Percentiles rank a stretch among this genome's conserved stretches.
Evolutionary conservation across 306 rosid species (phyloP).

Genomic region (Cucumis cinereus): DNA sequence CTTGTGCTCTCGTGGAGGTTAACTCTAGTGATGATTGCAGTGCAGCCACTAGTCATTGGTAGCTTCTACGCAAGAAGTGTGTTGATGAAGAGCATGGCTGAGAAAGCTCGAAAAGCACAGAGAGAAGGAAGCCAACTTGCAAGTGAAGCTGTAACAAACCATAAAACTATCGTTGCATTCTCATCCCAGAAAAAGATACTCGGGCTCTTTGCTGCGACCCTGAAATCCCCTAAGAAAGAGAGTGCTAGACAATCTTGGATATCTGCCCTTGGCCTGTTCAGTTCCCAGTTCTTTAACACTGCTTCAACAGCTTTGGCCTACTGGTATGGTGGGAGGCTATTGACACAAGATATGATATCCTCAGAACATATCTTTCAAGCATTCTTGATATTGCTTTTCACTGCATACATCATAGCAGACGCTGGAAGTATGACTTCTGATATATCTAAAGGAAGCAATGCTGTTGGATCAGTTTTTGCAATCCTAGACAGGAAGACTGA

Average conservation of each 20-base stretch:
- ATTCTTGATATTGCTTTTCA: conserved; percentile 57
- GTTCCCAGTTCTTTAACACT: conserved; percentile 74
- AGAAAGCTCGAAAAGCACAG: conserved; percentile 59
- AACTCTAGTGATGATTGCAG: conserved; percentile 78
- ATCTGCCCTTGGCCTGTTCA: conserved; percentile 71
- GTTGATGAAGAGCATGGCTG: conserved; percentile 65
- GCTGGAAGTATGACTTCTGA: conserved; percentile 95
- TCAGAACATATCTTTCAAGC: conserved; percentile 72
- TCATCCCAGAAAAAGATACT: conserved; percentile 70
- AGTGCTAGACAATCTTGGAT: conserved; percentile 77
- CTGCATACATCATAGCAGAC: conserved; percentile 71
- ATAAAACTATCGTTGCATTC: conserved; percentile 74
- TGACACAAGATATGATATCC: conserved; percentile 24
- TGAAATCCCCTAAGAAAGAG: conserved; percentile 50
- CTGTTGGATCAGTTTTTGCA: conserved; percentile 56
- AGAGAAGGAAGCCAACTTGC: conserved; percentile 83
- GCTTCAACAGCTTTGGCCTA: conserved; percentile 71
- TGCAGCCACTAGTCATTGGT: conserved; percentile 80
- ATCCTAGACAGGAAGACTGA: conserved; percentile 62
- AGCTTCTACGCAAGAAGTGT: conserved; percentile 78
- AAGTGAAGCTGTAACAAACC: conserved; percentile 79
- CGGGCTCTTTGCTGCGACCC: conserved; percentile 49
- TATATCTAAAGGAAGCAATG: conserved; percentile 66
- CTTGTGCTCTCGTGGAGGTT: conserved; percentile 74
- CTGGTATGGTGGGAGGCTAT: conserved; percentile 84